Conservation (phyloP, 2,329 filamentous ascomycete genomes). For the Fusarium anthophilum region DNA sequence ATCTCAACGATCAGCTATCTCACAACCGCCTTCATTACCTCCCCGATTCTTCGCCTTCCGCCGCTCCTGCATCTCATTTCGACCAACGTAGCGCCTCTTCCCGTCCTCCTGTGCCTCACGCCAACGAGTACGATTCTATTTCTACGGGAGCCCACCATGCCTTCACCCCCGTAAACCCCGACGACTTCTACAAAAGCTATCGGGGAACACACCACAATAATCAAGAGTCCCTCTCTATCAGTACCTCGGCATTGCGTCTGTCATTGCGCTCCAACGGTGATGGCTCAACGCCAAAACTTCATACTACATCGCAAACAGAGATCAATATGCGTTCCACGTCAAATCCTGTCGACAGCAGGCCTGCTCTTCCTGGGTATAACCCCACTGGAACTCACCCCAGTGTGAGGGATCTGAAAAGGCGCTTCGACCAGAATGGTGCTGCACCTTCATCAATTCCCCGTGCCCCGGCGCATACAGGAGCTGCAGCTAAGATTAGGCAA, state of each 20-base stretch:
- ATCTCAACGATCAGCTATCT: conserved; percentile 39
- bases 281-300: conserved; percentile 59
- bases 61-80: conserved; percentile 20
- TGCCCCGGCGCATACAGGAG: conserved; percentile 47
- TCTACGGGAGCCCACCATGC: conserved; percentile 47
- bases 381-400: conserved; percentile 64
- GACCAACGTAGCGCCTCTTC: conserved; percentile 34
- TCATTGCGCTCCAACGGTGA: conserved; percentile 61
- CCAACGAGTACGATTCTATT: conserved; percentile 35
- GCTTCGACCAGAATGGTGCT: conserved; percentile 73
- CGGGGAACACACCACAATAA: conserved; percentile 50
- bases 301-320: conserved; percentile 52
- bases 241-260: conserved; percentile 54
- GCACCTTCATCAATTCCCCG: conserved; percentile 47
- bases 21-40: conserved; percentile 30
- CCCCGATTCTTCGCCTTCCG: conserved; percentile 34
- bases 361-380: conserved; percentile 44
- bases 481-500: conserved; percentile 47
- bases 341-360: conserved; percentile 61
- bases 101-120: conserved; percentile 38
- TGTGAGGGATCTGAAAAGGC: conserved; percentile 82
- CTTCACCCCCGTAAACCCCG: conserved; percentile 58
- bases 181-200: conserved; percentile 66
- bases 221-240: conserved; percentile 49
- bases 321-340: conserved; percentile 63